Conservation (phyloP, 1,284 basidiomycete genomes). For the Irpex sp. region DNA sequence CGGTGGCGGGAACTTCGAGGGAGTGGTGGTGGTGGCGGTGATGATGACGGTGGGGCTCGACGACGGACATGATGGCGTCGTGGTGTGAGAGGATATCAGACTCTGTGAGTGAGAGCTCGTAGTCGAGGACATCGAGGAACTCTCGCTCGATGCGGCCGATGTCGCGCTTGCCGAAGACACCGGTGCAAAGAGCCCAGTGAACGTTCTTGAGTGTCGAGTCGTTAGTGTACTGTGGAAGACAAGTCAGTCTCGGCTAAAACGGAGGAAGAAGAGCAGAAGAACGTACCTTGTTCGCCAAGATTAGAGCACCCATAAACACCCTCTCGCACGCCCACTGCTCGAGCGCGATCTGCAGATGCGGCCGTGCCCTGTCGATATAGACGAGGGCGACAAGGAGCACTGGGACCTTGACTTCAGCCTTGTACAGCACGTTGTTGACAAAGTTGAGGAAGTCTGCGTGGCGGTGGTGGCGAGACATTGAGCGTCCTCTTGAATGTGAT, state of each 20-base stretch:
- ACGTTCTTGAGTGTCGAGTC: conserved; percentile 75
- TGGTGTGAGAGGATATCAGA: conserved; percentile 62
- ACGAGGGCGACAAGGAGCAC: conserved; percentile 62
- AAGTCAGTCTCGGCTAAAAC: conserved; percentile 12
- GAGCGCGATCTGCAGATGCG: conserved; percentile 69
- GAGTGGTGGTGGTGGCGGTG: conserved; percentile 18
- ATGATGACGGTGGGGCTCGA: conserved; percentile 20
- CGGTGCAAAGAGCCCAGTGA: conserved; percentile 75
- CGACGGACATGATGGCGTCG: conserved; percentile 44
- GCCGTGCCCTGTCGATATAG: conserved; percentile 68
- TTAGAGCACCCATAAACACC: conserved; percentile 70
- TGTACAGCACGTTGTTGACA: conserved; percentile 58
- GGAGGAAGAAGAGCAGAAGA: conserved; percentile 6
- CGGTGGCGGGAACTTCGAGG: conserved; percentile 8
- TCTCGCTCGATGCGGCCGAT: conserved; percentile 75
- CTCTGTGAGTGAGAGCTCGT: conserved; percentile 61
- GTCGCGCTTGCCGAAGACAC: conserved; percentile 74
- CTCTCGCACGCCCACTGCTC: conserved; percentile 78
- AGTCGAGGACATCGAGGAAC: conserved; percentile 73
- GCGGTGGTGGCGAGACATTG: conserved; percentile 41
- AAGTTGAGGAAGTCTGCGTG: conserved; percentile 56
- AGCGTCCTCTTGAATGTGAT: conserved; percentile 38
- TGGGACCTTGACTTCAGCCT: conserved; percentile 64
- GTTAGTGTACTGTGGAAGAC: conserved; percentile 54
- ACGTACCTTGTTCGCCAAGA: conserved; percentile 68